Percentiles rank a stretch among this genome's conserved stretches.
phyloP scores from a whole-genome alignment of 2,329 filamentous ascomycete species.

The Sclerotinia spermophila region DNA sequence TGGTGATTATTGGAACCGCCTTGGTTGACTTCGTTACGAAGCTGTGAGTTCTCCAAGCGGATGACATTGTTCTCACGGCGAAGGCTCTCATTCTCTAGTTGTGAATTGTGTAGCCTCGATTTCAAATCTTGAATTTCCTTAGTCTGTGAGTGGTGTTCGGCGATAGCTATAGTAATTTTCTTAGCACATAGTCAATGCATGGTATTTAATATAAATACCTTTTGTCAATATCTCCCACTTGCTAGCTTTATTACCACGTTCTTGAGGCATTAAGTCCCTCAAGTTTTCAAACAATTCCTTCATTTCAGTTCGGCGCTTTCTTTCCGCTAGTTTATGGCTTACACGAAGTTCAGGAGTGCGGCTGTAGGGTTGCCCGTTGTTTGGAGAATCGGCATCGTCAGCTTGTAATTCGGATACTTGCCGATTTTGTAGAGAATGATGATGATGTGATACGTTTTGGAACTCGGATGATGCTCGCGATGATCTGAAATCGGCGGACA shows the following conservation, averaged over 20 bases:
- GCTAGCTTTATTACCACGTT: constrained; percentile 77
- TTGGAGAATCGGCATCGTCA: constrained; percentile 51
- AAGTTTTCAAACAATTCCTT: constrained; percentile 82
- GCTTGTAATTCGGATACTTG: constrained; percentile 64
- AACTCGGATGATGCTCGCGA: constrained; percentile 53
- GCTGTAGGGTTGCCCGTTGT: constrained; percentile 71
- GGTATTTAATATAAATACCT: constrained; percentile 49
- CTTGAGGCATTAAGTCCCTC: constrained; percentile 73
- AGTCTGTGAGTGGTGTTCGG: constrained; percentile 57
- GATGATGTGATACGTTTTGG: constrained; percentile 49
- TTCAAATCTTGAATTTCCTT: constrained; percentile 32
- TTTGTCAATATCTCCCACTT: constrained; percentile 89
- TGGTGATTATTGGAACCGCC: constrained; percentile 38
- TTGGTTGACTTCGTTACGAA: constrained; percentile 31
- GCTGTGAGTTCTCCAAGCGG: constrained; percentile 34
- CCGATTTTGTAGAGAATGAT: constrained; percentile 73
- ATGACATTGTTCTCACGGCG: constrained; percentile 45
- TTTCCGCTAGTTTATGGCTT: constrained; percentile 80
- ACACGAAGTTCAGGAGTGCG: constrained; percentile 77
- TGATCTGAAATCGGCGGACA: constrained; percentile 42
- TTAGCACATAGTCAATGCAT: constrained; percentile 21
- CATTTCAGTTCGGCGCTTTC: constrained; percentile 83
- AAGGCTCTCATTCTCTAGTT: constrained; percentile 43
- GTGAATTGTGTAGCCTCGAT: constrained; percentile 33
- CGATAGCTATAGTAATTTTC: constrained; percentile 48